Evolutionary conservation across 2,329 filamentous ascomycete species (phyloP), one percentile per base, ranked within the genome.

Genomic region (Neonectria punicea): DNA sequence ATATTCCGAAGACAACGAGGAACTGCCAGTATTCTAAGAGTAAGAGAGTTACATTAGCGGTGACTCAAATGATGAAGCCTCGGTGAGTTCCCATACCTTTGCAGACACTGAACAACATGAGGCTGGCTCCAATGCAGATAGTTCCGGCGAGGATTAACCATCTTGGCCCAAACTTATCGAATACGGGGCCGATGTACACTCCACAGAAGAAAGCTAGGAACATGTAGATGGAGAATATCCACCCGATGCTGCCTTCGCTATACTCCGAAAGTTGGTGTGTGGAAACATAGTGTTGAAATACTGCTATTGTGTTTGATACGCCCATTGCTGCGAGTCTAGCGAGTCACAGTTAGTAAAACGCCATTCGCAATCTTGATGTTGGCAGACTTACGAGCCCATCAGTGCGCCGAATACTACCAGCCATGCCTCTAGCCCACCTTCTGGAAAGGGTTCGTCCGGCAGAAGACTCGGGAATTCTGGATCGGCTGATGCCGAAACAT

Each of bases 151-250:
- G 68, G 13, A 92, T 80, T 9, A 92, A 81, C 64, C 83, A 76
- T 34, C 84, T 80, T 0, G 91, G 90, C 0, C 90, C 91, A 67
- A 88, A 84, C 43, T 86, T 83, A 73, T 93, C 91, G 69, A 92
- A 92, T 28, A 92, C 78, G 0, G 90, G 90, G 0, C 90, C 90
- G 46, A 92, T 86, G 70, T 91, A 88, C 2, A 92, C 83, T 13
- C 90, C 90, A 51, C 89, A 87, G 74, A 92, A 89, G 76, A 92
- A 91, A 30, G 87, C 84, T 39, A 92, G 79, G 74, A 92, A 92
- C 41, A 88, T 83, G 70, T 90, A 92, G 58, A 92, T 80, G 67
- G 87, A 86, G 69, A 92, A 91, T 65, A 93, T 91, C 90, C 90
- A 93, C 2, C 88, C 89, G 39, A 90, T 86, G 16, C 81, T 83